Evolutionary conservation across 108 stramenopile genomes (phyloP).

Genomic region (Cafeteria roenbergensis): DNA sequence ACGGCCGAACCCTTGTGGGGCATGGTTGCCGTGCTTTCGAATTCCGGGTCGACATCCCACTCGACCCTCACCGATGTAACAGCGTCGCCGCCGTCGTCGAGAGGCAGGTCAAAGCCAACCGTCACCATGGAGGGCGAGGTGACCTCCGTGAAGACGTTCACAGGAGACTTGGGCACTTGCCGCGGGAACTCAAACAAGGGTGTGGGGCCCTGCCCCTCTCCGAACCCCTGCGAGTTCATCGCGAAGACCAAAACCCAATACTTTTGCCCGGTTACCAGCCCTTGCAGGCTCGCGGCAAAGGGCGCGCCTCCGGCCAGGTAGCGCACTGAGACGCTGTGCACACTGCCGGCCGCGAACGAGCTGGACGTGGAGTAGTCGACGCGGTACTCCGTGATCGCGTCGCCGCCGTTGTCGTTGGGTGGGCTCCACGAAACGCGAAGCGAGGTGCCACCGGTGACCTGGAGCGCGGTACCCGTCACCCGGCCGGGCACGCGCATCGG

Average conservation of each 20-base stretch:
- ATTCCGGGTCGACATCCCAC: slow-evolving; percentile 58
- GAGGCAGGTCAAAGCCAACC: slow-evolving; percentile 43
- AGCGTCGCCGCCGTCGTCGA: slow-evolving; percentile 55
- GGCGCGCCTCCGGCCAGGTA: slow-evolving; percentile 61
- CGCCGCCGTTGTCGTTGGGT: slow-evolving; percentile 65
- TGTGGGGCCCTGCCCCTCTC: slow-evolving; percentile 45
- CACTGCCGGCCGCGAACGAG: slow-evolving; percentile 28
- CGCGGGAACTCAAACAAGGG: slow-evolving; percentile 57
- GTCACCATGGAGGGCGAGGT: slow-evolving; percentile 66
- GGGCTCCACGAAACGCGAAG: slow-evolving; percentile 54
- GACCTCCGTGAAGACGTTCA: slow-evolving; percentile 44
- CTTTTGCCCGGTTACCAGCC: slow-evolving; percentile 40
- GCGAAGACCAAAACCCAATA: slow-evolving; percentile 66
- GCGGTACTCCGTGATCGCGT: slow-evolving; percentile 51
- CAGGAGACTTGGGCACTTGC: slow-evolving; percentile 51
- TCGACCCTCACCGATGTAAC: slow-evolving; percentile 54
- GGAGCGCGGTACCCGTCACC: slow-evolving; percentile 54
- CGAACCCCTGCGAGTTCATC: slow-evolving; percentile 57
- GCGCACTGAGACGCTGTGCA: slow-evolving; percentile 24
- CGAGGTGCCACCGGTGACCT: slow-evolving; percentile 48
- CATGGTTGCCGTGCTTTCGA: slow-evolving; percentile 33
- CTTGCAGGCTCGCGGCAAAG: slow-evolving; percentile 52
- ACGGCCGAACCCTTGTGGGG: slow-evolving; percentile 56
- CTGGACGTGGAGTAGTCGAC: slow-evolving; percentile 54
- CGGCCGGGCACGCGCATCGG: slow-evolving; percentile 56